These are phyloP conservation scores for Solanum corneliomulleri DNA, from an alignment of 257 asterid genomes.

Conservation along the genomic window DNA sequence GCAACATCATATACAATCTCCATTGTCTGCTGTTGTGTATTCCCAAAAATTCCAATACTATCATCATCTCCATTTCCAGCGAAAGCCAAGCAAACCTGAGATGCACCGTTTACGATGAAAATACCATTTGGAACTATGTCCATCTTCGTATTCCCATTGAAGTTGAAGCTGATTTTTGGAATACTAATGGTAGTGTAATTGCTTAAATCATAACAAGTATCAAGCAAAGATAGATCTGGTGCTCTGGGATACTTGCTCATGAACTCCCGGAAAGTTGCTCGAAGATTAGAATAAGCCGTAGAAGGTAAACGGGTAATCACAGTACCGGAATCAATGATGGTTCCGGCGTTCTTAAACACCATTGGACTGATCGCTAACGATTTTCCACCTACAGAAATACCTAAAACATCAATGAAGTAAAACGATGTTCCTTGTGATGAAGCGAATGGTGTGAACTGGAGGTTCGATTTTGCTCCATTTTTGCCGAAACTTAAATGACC, in stretches of 20 bases:
- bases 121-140: conserved; percentile 27
- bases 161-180: conserved; percentile 39
- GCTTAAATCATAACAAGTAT: conserved; percentile 60
- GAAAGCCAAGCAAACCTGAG: conserved; percentile 52
- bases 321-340: conserved; percentile 69
- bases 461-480: background rate
- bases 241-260: conserved; percentile 41
- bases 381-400: conserved; percentile 37
- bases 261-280: conserved; percentile 25
- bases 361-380: conserved; percentile 28
- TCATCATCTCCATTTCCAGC: conserved; percentile 29
- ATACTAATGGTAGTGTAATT: conserved; percentile 10
- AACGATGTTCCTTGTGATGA: conserved; percentile 10
- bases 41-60: conserved; percentile 41
- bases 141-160: conserved; percentile 32
- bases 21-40: conserved; percentile 56
- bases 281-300: conserved; percentile 30
- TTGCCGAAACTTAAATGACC: conserved; percentile 64
- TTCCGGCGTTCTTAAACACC: conserved; percentile 35
- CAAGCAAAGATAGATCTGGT: conserved; percentile 39
- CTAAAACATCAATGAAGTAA: conserved; percentile 37
- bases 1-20: conserved; percentile 67
- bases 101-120: background rate
- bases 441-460: conserved; percentile 40
- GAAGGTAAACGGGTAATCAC: conserved; percentile 65